phyloP scores from a whole-genome alignment of 2,329 filamentous ascomycete genomes.

The Aspergillus candidus region DNA sequence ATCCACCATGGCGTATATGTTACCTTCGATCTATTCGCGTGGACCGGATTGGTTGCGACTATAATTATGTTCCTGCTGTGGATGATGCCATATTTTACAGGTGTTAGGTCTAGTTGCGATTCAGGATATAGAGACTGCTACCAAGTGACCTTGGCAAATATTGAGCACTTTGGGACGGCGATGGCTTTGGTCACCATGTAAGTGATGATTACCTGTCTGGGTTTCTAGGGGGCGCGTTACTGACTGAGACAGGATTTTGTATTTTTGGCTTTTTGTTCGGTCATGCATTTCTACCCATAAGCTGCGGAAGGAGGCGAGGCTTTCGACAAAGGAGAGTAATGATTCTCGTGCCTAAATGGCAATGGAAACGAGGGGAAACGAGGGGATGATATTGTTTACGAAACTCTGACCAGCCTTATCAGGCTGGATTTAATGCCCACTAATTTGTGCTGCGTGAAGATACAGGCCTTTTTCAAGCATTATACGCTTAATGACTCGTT shows the following conservation, averaged over 20 bases:
- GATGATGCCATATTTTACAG: conserved; percentile 1
- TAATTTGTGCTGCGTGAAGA: too few relatives aligned
- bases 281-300: conserved; percentile 4
- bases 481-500: too few relatives aligned
- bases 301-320: not conserved
- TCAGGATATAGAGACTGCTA: not conserved
- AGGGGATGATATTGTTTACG: too few relatives aligned
- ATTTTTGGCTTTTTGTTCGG: conserved; percentile 9
- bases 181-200: conserved; percentile 8
- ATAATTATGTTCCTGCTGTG: conserved; percentile 1
- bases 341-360: too few relatives aligned
- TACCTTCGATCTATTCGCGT: conserved; percentile 7
- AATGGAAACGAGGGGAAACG: too few relatives aligned
- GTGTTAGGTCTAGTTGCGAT: conserved; percentile 4
- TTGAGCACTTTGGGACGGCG: conserved; percentile 8
- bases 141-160: conserved; percentile 1
- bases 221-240: not conserved
- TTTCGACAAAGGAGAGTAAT: too few relatives aligned
- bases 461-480: too few relatives aligned
- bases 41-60: not conserved
- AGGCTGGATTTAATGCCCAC: too few relatives aligned
- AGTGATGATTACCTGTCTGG: not conserved
- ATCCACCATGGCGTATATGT: conserved; percentile 10
- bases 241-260: conserved; percentile 1
- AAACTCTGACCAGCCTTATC: too few relatives aligned